Evolutionary conservation across 2,329 filamentous ascomycete genomes (phyloP), one percentile per base, ranked within the genome.

Genomic region (Ophiocordyceps robertsii): DNA sequence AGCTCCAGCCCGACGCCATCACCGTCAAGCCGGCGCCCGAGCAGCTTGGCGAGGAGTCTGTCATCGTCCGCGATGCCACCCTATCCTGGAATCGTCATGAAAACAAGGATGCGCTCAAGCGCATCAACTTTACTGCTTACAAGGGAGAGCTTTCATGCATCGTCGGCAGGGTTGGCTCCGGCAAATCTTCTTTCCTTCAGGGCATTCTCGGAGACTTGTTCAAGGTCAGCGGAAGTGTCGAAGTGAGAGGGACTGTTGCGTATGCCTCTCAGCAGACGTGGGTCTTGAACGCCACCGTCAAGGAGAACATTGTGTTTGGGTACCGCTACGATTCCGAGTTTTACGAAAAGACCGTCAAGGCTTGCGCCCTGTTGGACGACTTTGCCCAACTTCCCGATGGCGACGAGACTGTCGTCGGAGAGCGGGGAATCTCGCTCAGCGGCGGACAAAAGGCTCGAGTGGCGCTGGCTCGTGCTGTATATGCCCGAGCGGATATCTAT

Each of bases 271-370:
- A 98, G 60, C 80, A 85, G 54, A 71, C 88, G 17, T 98, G 93
- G 92, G 84, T 98, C 41, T 90, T 96, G 80, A 98, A 98, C 57
- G 92, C 92, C 9, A 94, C 85, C 29, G 89, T 98, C 44, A 86
- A 88, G 53, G 92, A 98, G 57, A 98, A 98, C 57, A 95, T 98
- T 52, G 72, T 95, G 5, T 98, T 98, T 56, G 92, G 92, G 2
- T 88, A 98, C 63, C 81, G 86, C 38, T 95, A 84, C 70, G 90
- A 98, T 61, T 81, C 89, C 6, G 75, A 82, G 29, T 98, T 98
- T 62, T 98, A 98, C 64, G 86, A 96, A 43, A 81, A 84, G 55
- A 95, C 90, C 1, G 72, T 98, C 40, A 81, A 86, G 57, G 90
- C 92, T 35, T 98, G 93, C 59, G 92, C 92, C 38, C 70, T 98